Base-by-base conservation (phyloP, 2,329 filamentous ascomycete genomes). In the Fusarium nelsonii region DNA sequence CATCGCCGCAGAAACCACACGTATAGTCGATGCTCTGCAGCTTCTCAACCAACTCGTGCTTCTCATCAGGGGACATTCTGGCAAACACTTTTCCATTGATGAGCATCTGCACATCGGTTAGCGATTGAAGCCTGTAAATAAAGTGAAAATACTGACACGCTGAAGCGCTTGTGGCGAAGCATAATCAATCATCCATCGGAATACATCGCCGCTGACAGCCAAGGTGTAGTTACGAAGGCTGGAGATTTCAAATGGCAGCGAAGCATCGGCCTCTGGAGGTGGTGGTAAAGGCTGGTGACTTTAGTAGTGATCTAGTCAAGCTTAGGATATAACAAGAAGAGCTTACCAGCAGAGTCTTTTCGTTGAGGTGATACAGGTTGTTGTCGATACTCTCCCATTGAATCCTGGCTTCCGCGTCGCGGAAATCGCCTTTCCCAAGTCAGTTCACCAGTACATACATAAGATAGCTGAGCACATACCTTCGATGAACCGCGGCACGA, bases 1-100 rank as follows among this genome's bases (percentile, higher is more conserved):
- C 96, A 77, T 99, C 96, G 44, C 96, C 96, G 75, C 96, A 99
- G 81, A 99, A 99, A 30, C 96, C 96, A 71, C 90, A 93, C 73
- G 92, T 97, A 79, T 97, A 99, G 77, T 94, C 95, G 69, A 99
- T 93, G 73, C 92, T 95, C 78, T 99, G 97, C 5, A 99, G 85
- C 78, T 97, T 99, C 78, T 98, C 96, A 4, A 99, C 94, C 3
- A 99, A 84, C 78, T 99, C 97, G 76, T 97, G 94, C 78, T 99
- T 99, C 79, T 99, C 96, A 77, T 99, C 97, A 0, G 96, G 97
- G 3, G 95, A 98, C 96, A 99, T 99, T 72, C 96, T 91, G 6
- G 96, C 97, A 79, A 97, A 99, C 2, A 99, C 93, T 79, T 96
- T 95, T 28, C 95, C 94, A 55, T 88, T 88, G 36, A 97, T 91